These are phyloP conservation scores for Pichia gijzeniarum DNA, from an alignment of 805 yeast species.

Conservation along the genomic window DNA sequence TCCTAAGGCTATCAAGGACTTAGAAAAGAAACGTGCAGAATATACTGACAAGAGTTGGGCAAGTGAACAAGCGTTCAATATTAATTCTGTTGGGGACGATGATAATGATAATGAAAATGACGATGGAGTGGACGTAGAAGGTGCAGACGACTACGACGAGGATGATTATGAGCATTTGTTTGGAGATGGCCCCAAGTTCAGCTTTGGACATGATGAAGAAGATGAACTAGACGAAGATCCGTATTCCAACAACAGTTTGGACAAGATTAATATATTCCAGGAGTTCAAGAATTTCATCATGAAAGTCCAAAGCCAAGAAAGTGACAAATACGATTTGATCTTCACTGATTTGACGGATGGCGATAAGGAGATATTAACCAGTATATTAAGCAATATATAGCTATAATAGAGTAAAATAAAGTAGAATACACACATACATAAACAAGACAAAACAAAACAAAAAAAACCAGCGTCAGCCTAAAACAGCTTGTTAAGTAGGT, in stretches of 20 bases:
- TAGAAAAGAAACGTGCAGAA: constrained; percentile 58
- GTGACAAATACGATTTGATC: constrained; percentile 21
- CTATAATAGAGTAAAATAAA: neutral
- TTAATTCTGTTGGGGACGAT: constrained; percentile 17
- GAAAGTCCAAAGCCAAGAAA: constrained; percentile 41
- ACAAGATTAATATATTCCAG: constrained; percentile 63
- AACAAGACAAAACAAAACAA: neutral
- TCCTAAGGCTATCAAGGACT: constrained; percentile 63
- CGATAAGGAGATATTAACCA: constrained; percentile 21
- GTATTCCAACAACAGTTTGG: constrained; percentile 71
- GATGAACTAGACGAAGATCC: constrained; percentile 83
- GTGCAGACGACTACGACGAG: constrained; percentile 25
- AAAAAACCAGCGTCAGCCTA: neutral
- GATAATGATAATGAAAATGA: constrained; percentile 22
- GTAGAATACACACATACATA: neutral
- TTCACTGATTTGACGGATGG: constrained; percentile 19
- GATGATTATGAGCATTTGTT: constrained; percentile 31
- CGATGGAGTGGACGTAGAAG: constrained; percentile 26
- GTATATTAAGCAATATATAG: constrained; percentile 10
- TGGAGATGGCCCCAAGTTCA: constrained; percentile 24
- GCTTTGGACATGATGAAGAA: constrained; percentile 40
- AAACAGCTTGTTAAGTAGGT: neutral
- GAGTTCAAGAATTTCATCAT: constrained; percentile 53
- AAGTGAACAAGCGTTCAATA: constrained; percentile 14
- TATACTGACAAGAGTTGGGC: constrained; percentile 28